Conservation (phyloP, 225 moss, liverwort and hornwort genomes). For the Polytrichum commune region DNA sequence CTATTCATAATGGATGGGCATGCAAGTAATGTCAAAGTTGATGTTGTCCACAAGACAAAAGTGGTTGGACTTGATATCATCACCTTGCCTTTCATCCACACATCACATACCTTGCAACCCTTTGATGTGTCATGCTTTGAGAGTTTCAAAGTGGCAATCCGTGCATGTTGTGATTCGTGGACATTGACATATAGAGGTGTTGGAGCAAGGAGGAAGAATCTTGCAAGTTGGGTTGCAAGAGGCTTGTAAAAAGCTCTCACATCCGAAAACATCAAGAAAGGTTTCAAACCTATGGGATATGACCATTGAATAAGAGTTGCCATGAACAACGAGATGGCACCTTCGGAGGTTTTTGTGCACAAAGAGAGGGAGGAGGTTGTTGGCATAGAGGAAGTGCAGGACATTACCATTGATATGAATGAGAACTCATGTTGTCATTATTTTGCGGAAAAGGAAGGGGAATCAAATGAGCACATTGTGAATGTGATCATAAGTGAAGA, state of each 20-base stretch:
- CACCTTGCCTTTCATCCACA: neutral
- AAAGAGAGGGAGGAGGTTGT: no score
- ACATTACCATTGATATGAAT: no score
- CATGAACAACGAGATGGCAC: neutral
- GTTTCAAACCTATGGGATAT: neutral
- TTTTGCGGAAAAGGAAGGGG: no score
- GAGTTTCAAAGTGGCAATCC: neutral
- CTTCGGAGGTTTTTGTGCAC: neutral
- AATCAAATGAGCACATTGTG: no score
- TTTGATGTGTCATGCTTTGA: neutral
- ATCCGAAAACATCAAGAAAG: neutral
- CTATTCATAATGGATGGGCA: neutral
- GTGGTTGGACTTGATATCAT: no score
- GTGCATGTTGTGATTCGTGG: neutral
- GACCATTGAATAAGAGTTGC: neutral
- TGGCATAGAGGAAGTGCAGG: no score
- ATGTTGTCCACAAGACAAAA: no score
- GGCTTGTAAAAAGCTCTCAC: neutral
- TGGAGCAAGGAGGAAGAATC: neutral
- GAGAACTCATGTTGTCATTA: no score
- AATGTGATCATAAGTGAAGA: no score
- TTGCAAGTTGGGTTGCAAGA: neutral
- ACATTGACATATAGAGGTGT: neutral
- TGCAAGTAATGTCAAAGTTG: neutral
- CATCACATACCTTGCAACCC: neutral